Evolutionary conservation across 2,329 filamentous ascomycete genomes (phyloP), one percentile per base, ranked within the genome.

Genomic region (Metarhizium guizhouense): DNA sequence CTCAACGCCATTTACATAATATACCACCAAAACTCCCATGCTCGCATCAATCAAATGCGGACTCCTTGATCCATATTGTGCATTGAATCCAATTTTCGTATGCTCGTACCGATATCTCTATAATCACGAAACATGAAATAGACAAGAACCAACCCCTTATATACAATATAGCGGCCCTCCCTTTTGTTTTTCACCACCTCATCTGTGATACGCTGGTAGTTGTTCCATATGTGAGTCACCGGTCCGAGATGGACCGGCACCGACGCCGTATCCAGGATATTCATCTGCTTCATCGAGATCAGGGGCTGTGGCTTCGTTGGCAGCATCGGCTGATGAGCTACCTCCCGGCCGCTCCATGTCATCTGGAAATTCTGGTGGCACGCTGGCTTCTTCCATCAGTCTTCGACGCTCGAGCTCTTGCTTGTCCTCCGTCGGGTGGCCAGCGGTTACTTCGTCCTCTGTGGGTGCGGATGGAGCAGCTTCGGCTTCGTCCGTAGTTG

Each of bases 381-480:
- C 81, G 66, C 85, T 87, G 7, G 81, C 82, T 63, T 87, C 79
- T 53, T 77, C 73, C 57, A 87, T 73, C n/a, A 89, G 68, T 42
- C 85, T 76, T 55, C 74, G 79, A 20, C 84, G 77, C 66, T 92
- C 87, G 6, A 90, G 73, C 66, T 95, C 90, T 62, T 86, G 84
- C 68, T 95, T 94, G 68, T 95, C 92, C 55, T 94, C 88, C 14
- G 53, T 57, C 5, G 52, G 40, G 13, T 61, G 61, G 29, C 56
- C 62, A 10, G 55, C 61, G 25, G 56, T 64, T 4, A 82, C 53
- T 7, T 78, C 76, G 18, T 75, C 74, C n/a, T 76, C 64, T 0
- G 75, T 73, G 2, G 74, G 80, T 2, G 71, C 77, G 5, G 74
- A 76, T 6, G 73, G 72, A 34, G 32, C 32, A 8, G 32, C 32